These are phyloP conservation scores for Venturia aucupariae DNA, from an alignment of 2,329 filamentous ascomycete species.

Conservation along the genomic window DNA sequence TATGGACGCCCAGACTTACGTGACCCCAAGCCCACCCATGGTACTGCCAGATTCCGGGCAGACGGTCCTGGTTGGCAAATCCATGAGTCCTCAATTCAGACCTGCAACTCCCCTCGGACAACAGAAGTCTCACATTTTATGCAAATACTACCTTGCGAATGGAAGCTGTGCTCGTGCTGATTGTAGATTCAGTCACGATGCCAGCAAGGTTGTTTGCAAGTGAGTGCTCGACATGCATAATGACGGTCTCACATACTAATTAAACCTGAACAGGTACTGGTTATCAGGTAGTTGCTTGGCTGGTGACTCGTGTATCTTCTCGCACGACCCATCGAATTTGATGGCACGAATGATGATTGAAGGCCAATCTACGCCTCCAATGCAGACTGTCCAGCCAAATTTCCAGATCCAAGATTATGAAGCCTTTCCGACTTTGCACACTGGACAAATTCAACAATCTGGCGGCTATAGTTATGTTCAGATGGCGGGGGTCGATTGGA, in stretches of 20 bases:
- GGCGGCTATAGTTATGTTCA: conserved; percentile 35
- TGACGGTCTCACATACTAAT: conserved; percentile 10
- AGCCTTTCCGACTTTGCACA: conserved; percentile 68
- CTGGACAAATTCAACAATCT: conserved; percentile 23
- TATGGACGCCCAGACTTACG: conserved; percentile 60
- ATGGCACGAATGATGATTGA: conserved; percentile 73
- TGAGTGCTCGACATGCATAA: conserved; percentile 42
- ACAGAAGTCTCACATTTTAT: conserved; percentile 79
- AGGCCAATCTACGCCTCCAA: conserved; percentile 50
- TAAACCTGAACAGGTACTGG: conserved; percentile 65
- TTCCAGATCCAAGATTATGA: conserved; percentile 78
- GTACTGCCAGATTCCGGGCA: conserved; percentile 48
- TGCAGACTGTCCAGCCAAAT: conserved; percentile 52
- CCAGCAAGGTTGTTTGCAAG: conserved; percentile 97
- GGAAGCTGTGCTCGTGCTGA: conserved; percentile 94
- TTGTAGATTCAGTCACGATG: conserved; percentile 93
- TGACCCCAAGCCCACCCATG: conserved; percentile 38
- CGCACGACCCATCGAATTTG: conserved; percentile 82
- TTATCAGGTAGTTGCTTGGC: conserved; percentile 91
- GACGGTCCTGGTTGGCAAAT: conserved; percentile 76
- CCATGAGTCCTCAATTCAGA: conserved; percentile 62
- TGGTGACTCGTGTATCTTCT: conserved; percentile 90
- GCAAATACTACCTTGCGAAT: conserved; percentile 92
- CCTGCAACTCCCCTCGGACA: conserved; percentile 68
- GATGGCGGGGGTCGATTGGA: conserved; percentile 18